phyloP scores from a whole-genome alignment of 129 eudicot genomes.

The Ambrosia artemisiifolia region DNA sequence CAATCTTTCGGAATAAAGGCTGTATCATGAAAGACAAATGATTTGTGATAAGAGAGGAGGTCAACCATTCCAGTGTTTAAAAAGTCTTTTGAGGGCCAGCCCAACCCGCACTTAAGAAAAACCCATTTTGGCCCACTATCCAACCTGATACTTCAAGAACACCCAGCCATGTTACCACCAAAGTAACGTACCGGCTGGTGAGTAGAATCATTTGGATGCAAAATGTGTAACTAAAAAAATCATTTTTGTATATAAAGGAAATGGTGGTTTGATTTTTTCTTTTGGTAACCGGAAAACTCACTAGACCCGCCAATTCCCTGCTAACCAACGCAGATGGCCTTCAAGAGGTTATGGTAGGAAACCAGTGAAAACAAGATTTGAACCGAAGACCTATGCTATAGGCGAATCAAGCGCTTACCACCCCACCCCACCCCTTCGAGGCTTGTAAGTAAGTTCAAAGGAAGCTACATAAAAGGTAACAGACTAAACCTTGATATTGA shows the following conservation, averaged over 20 bases:
- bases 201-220: neutral
- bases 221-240: neutral
- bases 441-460: too few species aligned
- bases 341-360: too few species aligned
- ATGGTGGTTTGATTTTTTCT: neutral
- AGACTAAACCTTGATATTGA: constrained; percentile 62
- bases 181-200: neutral
- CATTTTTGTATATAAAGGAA: neutral
- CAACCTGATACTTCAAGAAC: neutral
- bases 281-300: too few species aligned
- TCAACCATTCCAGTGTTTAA: neutral
- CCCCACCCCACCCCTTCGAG: too few species aligned
- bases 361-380: too few species aligned
- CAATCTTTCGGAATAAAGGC: constrained; percentile 88
- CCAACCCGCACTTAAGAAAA: neutral
- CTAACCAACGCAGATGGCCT: too few species aligned
- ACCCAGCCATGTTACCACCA: constrained; percentile 7
- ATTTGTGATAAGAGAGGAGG: neutral
- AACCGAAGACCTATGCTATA: too few species aligned
- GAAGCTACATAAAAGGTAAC: neutral
- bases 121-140: neutral
- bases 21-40: constrained; percentile 21
- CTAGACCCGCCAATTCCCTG: too few species aligned
- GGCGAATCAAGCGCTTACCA: too few species aligned
- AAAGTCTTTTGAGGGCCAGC: neutral